Evolutionary conservation across 1,284 basidiomycete species (phyloP), one percentile per base, ranked within the genome.

Genomic region (Farysia itapuensis): DNA sequence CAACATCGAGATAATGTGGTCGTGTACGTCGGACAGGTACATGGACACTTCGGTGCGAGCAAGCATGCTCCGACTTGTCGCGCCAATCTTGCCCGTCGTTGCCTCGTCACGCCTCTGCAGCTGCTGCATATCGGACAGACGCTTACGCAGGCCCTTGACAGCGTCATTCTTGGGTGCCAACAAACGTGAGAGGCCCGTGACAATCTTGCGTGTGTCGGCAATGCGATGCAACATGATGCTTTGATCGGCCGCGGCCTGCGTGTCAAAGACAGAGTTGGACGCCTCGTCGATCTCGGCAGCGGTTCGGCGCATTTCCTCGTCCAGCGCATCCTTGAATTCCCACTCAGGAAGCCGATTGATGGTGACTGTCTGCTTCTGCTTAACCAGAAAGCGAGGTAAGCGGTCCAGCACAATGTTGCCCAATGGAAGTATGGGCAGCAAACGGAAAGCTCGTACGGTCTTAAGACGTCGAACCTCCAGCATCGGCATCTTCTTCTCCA

Each of bases 1-100:
- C 67, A 93, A 87, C 58, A 96, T 81, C 2, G 89, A 86, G 22
- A 93, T 78, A 58, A 96, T 91, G 77, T 97, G 93, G 78, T 97
- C 91, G 81, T 93, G 88, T 4, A 97, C 84, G 77, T 97, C 93
- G 34, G 89, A 90, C 79, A 95, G 84, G 75, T 96, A 92, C 14
- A 92, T 88, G 5, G 63, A 54, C 21, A 79, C 65, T 45, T 72
- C 70, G 13, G 53, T 60, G 4, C 63, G 33, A 0, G 67, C 43
- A 9, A 53, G 28, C 36, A 43, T 40, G 35, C 38, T 54, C 6
- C 57, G 38, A n/a, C 67, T 50, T 14, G 53, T 50, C 2, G 33
- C 59, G 2, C 61, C 45, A 21, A 66, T 64, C 2, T 47, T 52
- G 16, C 37, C 33, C 3, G 22, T 45, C 5, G 47, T 31, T 6